These are phyloP conservation scores for Gracilaria domingensis DNA, from an alignment of 23 red algal species.

Conservation along the genomic window DNA sequence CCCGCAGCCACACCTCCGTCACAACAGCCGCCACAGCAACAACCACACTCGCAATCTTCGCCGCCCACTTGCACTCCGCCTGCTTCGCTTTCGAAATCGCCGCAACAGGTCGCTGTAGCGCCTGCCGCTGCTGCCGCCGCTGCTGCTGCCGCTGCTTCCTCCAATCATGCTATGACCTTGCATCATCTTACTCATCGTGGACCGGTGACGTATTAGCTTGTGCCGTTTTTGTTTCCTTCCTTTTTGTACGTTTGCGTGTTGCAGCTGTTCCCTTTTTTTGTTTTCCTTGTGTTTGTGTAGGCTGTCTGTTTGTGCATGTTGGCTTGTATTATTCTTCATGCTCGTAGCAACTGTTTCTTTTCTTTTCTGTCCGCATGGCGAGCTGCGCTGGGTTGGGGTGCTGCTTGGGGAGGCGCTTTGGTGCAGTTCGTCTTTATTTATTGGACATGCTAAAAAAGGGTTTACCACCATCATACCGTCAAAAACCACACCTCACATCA, in stretches of 20 bases:
- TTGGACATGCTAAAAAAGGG: no score
- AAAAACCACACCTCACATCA: no score
- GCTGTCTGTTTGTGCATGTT: background rate
- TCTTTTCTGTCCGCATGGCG: no score
- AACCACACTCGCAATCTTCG: background rate
- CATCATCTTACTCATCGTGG: conserved; percentile 54
- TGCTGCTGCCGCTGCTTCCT: background rate
- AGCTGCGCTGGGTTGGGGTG: no score
- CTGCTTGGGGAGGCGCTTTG: no score
- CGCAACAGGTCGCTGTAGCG: background rate
- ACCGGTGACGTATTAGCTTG: conserved; percentile 20
- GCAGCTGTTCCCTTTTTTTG: background rate
- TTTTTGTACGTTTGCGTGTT: background rate
- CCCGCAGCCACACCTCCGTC: background rate
- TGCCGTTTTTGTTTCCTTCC: background rate
- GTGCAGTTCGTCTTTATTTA: no score
- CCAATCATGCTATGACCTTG: conserved; percentile 58
- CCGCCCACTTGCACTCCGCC: background rate
- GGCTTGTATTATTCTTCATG: no score
- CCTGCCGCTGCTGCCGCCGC: background rate
- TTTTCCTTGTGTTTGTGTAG: background rate
- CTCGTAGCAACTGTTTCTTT: no score
- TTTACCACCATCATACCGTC: no score
- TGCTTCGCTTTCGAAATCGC: background rate
- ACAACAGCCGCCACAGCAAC: background rate